Conservation (phyloP, 140 eudicot species). For the Anethum foeniculum region DNA sequence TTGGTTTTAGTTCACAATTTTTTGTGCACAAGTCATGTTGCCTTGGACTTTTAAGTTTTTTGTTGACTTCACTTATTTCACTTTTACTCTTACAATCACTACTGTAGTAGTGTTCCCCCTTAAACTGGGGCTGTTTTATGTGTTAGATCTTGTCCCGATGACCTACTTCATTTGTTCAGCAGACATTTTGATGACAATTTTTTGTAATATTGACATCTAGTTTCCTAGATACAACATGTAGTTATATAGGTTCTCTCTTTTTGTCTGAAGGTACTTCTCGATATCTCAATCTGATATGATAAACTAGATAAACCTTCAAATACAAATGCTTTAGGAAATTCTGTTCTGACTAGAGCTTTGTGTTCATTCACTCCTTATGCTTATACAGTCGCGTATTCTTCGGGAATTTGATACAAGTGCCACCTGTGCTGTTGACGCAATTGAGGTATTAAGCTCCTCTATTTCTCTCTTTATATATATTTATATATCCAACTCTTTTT, state of each 20-base stretch:
- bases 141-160: neutral
- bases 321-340: neutral
- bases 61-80: neutral
- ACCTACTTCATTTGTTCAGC: neutral
- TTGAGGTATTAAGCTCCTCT: conserved; percentile 48
- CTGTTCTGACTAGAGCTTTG: neutral
- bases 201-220: neutral
- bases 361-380: conserved; percentile 10
- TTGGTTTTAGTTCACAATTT: neutral
- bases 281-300: neutral
- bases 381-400: conserved; percentile 62
- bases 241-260: neutral
- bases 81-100: neutral
- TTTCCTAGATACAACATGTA: neutral
- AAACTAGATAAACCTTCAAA: neutral
- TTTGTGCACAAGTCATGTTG: neutral
- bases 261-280: neutral
- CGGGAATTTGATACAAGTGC: conserved; percentile 89
- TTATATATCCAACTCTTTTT: neutral
- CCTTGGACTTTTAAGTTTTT: neutral
- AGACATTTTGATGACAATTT: neutral
- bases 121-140: neutral
- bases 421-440: conserved; percentile 73
- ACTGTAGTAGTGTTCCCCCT: neutral
- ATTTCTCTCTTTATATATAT: conserved; percentile 12